Evolutionary conservation across 2,329 filamentous ascomycete species (phyloP), one percentile per base, ranked within the genome.

Genomic region (Colletotrichum sp.): DNA sequence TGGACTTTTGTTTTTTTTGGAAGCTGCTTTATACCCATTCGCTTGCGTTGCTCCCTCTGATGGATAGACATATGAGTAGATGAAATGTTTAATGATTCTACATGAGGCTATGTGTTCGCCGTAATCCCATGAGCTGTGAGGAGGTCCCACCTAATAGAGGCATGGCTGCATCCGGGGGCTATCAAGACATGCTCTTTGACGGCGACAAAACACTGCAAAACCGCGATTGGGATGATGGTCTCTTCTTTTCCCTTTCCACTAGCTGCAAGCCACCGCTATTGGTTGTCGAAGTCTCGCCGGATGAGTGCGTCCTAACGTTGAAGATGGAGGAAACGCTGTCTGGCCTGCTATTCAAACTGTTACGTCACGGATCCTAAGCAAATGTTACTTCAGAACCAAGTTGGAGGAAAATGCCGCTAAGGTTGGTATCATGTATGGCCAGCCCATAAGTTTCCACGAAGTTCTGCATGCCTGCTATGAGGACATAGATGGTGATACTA

Each of bases 11-110:
- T 22, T 32, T 28, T 28, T 28, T 69, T 62, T 62, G 59, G 44
- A 62, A 22, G 67, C 16, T 70, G 30, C 34, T 68, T 68, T 68
- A 68, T 68, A 68, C 65, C 65, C 65, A 39, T 59, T 52, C 52
- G 55, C 64, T 24, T 57, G 65, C n/a, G 55, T 68, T 68, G 30
- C 22, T 6, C 30, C 22, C 28, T 52, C 1, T 9, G 36, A 32
- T 44, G 30, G 32, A 57, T 68, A 68, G 65, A 36, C 34, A 6
- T n/a, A 68, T 34, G 65, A 68, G 44, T 57, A 68, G 48, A 68
- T 57, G 65, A 52, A 59, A 68, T 68, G 48, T 68, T 32, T 59
- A 57, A 68, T 68, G 65, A 68, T 32, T 44, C 64, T 48, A 30
- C 36, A 13, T 55, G 44, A 52, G 44, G 4, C 10, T 12, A 2